Conservation (phyloP, 495 filamentous ascomycete genomes). For the Amniculicola lignicola region DNA sequence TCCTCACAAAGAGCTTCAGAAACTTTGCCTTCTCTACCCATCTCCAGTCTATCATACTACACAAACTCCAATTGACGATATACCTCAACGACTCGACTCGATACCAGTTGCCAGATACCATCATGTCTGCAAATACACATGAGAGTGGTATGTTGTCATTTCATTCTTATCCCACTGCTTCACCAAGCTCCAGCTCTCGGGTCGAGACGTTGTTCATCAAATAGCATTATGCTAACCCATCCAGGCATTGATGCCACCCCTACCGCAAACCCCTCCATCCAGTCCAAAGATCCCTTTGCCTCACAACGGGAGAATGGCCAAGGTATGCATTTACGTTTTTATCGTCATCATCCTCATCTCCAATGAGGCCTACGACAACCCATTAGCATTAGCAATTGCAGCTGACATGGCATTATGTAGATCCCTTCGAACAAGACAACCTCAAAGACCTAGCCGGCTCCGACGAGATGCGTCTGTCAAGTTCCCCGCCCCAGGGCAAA, state of each 20-base stretch:
- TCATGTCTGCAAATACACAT: too few relatives aligned
- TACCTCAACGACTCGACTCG: too few relatives aligned
- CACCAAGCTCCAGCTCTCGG: too few relatives aligned
- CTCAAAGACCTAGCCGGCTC: conserved; percentile 28
- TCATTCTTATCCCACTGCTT: too few relatives aligned
- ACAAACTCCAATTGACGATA: too few relatives aligned
- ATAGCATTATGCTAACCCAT: neutral
- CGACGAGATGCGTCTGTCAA: conserved; percentile 31
- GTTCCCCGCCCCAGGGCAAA: conserved; percentile 9
- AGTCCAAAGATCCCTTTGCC: conserved; percentile 22
- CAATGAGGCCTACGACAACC: neutral
- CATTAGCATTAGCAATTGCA: too few relatives aligned
- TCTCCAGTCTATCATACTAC: neutral
- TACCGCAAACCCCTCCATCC: conserved; percentile 12
- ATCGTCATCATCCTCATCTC: neutral
- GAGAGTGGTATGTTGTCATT: too few relatives aligned
- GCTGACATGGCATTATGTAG: too few relatives aligned
- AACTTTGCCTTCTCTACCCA: neutral
- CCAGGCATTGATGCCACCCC: conserved; percentile 27
- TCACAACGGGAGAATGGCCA: conserved; percentile 8
- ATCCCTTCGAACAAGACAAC: conserved; percentile 35
- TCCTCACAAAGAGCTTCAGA: neutral
- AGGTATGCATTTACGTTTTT: neutral
- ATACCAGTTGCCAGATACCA: too few relatives aligned
- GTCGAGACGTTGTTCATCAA: neutral